These are phyloP conservation scores for Eutrema japonicum DNA, from an alignment of 345 rosid species.

Conservation along the genomic window DNA sequence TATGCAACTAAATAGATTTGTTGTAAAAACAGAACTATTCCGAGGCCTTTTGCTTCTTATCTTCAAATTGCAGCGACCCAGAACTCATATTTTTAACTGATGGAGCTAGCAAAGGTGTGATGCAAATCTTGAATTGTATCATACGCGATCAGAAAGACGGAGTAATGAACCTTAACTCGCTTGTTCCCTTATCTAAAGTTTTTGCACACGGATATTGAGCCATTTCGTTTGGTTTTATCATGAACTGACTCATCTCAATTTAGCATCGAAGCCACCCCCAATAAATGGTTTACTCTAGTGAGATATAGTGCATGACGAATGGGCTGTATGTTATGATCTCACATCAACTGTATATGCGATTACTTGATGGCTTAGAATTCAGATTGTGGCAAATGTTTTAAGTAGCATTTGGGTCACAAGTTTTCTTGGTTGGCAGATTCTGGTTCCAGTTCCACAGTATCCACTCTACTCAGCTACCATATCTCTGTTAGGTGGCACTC, in stretches of 20 bases:
- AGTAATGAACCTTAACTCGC: constrained; percentile 47
- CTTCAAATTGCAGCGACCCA: constrained; percentile 69
- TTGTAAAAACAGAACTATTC: constrained; percentile 18
- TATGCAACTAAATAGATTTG: not conserved
- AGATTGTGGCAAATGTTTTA: not conserved
- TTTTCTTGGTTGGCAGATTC: constrained; percentile 54
- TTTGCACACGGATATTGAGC: not conserved
- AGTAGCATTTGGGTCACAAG: constrained; percentile 19
- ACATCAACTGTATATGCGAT: not conserved
- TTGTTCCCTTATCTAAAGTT: constrained; percentile 2
- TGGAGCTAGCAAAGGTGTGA: constrained; percentile 98
- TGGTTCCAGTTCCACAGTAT: constrained; percentile 97
- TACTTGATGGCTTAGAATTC: not conserved
- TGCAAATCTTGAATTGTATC: constrained; percentile 81
- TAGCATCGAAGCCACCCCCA: not conserved
- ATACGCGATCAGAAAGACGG: constrained; percentile 84
- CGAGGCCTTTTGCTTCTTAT: constrained; percentile 36
- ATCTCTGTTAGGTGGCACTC: constrained; percentile 82
- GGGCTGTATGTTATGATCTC: not conserved
- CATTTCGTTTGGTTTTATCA: constrained; percentile 1
- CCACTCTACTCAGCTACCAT: constrained; percentile 94
- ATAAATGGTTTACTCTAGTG: too few relatives aligned
- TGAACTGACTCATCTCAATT: not conserved
- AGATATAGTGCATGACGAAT: too few relatives aligned
- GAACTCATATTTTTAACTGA: constrained; percentile 90